phyloP scores from a whole-genome alignment of 2,329 filamentous ascomycete genomes.

The Remersonia thermophila region DNA sequence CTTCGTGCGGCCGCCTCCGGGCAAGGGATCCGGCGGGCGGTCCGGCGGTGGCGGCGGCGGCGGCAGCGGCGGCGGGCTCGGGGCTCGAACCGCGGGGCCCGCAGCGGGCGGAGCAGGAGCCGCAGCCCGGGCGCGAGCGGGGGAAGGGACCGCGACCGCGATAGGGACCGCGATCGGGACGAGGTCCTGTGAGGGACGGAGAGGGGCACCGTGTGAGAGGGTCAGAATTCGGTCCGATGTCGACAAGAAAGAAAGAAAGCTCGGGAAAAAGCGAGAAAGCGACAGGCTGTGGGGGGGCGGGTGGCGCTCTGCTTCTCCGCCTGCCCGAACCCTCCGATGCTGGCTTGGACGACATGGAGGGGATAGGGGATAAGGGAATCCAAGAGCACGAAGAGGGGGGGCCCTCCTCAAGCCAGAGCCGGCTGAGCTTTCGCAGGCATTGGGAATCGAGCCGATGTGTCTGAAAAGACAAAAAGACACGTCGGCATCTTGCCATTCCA shows the following conservation, averaged over 20 bases:
- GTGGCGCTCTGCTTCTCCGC: too few relatives aligned
- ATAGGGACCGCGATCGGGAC: background rate
- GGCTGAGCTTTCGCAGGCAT: too few relatives aligned
- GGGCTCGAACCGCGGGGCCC: constrained; percentile 25
- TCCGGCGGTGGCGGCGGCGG: constrained; percentile 22
- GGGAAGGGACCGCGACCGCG: constrained; percentile 5
- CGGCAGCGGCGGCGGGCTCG: constrained; percentile 28
- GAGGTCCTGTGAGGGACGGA: too few relatives aligned
- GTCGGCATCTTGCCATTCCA: constrained; percentile 12
- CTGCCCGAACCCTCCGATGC: too few relatives aligned
- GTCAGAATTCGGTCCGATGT: too few relatives aligned
- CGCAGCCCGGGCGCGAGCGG: constrained; percentile 30
- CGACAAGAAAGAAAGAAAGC: too few relatives aligned
- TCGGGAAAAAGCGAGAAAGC: too few relatives aligned
- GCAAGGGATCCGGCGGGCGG: constrained; percentile 29
- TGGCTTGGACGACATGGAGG: background rate
- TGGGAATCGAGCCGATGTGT: constrained; percentile 12
- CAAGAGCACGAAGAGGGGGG: too few relatives aligned
- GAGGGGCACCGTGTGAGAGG: too few relatives aligned
- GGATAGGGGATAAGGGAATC: background rate
- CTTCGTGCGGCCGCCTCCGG: constrained; percentile 67
- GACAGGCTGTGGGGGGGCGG: too few relatives aligned
- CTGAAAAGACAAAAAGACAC: constrained; percentile 7
- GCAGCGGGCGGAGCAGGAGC: constrained; percentile 34
- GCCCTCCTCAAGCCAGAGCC: too few relatives aligned